phyloP scores from a whole-genome alignment of 257 asterid species.

The Echites panduratus region DNA sequence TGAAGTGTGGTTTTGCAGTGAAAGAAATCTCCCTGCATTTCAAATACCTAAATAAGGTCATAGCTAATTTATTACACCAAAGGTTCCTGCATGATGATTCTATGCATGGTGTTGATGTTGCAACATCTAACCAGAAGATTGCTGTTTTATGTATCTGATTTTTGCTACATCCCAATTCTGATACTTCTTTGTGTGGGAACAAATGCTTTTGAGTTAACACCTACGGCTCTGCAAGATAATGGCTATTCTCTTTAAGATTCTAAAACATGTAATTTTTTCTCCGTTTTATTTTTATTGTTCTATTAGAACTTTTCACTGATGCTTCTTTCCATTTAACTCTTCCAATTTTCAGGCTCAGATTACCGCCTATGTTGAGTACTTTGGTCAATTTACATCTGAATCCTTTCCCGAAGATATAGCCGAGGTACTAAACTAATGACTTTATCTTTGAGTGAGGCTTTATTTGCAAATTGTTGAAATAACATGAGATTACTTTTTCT shows the following conservation, averaged over 20 bases:
- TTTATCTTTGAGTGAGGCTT: slow-evolving; percentile 11
- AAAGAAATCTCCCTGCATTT: not conserved
- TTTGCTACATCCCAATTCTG: not conserved
- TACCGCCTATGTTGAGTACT: slow-evolving; percentile 87
- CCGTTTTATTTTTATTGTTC: not conserved
- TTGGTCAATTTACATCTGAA: slow-evolving; percentile 95
- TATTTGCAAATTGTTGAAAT: not conserved
- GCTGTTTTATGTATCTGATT: not conserved
- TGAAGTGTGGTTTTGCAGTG: not conserved
- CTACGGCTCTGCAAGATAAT: too few relatives aligned
- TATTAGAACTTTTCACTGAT: not conserved
- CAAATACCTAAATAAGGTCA: not conserved
- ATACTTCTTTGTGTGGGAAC: not conserved
- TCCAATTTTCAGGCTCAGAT: slow-evolving; percentile 58
- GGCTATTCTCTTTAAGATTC: not conserved
- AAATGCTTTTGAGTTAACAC: not conserved
- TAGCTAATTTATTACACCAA: not conserved
- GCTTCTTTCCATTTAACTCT: not conserved
- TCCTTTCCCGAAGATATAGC: slow-evolving; percentile 94
- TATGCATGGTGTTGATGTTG: not conserved
- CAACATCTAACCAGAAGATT: not conserved
- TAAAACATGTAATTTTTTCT: not conserved
- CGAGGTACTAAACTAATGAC: slow-evolving; percentile 52
- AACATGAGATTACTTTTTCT: not conserved
- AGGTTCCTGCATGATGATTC: not conserved